phyloP scores from a whole-genome alignment of 805 yeast species.

The Yarrowia keelungensis region DNA sequence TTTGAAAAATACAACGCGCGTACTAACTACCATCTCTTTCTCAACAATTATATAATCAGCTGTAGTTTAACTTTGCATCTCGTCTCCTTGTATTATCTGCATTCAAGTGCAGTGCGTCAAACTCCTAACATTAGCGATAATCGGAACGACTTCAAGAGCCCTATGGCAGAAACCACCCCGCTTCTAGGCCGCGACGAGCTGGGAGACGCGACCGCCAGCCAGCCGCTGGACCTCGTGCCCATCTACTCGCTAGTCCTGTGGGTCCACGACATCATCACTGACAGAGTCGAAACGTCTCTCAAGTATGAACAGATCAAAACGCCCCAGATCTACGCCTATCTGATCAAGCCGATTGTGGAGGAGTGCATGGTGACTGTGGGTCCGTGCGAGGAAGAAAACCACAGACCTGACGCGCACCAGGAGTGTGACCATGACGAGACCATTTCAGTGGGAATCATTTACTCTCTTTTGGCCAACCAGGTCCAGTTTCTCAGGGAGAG shows the following conservation, averaged over 20 bases:
- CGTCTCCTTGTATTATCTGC: background rate
- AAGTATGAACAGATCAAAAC: slow-evolving; percentile 60
- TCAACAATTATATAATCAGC: no score
- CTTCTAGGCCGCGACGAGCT: slow-evolving; percentile 11
- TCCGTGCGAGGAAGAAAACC: slow-evolving; percentile 19
- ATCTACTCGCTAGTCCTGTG: slow-evolving; percentile 49
- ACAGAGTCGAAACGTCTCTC: slow-evolving; percentile 55
- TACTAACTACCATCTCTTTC: no score
- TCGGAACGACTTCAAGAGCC: background rate
- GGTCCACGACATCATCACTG: slow-evolving; percentile 55
- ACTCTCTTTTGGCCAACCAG: slow-evolving; percentile 53
- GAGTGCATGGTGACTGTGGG: slow-evolving; percentile 45
- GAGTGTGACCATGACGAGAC: slow-evolving; percentile 39
- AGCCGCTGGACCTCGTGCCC: slow-evolving; percentile 50
- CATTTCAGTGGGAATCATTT: slow-evolving; percentile 50
- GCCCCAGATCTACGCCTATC: slow-evolving; percentile 58
- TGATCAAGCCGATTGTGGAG: slow-evolving; percentile 57
- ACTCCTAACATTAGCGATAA: no score
- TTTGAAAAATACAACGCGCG: no score
- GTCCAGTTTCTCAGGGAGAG: slow-evolving; percentile 51
- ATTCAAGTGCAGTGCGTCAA: background rate
- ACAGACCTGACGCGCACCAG: background rate
- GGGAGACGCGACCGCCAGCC: slow-evolving; percentile 20
- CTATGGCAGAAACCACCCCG: slow-evolving; percentile 30
- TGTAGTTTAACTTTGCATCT: no score